Conservation (phyloP, 345 rosid genomes). For the Theobroma cacao region DNA sequence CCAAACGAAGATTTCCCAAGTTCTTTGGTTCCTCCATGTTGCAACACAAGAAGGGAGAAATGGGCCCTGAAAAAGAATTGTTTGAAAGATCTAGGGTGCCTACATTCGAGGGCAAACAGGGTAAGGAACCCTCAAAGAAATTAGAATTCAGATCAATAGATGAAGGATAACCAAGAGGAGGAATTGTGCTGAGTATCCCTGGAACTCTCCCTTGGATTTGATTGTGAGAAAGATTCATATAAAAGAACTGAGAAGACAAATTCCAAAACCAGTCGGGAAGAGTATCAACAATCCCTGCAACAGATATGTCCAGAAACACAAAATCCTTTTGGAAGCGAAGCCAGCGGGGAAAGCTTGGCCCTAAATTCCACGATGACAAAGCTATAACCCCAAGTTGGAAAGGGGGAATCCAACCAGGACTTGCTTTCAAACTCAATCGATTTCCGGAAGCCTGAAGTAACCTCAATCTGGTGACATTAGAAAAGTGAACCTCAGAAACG, state of each 20-base stretch:
- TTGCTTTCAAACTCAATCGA: not conserved
- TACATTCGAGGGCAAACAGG: not conserved
- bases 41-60: conserved; percentile 14
- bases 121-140: conserved; percentile 18
- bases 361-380: conserved; percentile 23
- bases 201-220: conserved; percentile 16
- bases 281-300: not conserved
- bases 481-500: conserved; percentile 25
- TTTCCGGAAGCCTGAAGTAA: conserved; percentile 2
- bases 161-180: not conserved
- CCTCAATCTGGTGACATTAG: conserved; percentile 21
- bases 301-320: conserved; percentile 15
- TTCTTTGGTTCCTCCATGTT: not conserved
- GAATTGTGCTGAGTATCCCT: not conserved
- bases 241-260: not conserved
- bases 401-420: conserved; percentile 19
- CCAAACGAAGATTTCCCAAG: conserved; percentile 9
- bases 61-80: conserved; percentile 23
- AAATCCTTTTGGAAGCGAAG: conserved; percentile 12
- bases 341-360: conserved; percentile 24
- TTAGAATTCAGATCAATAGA: conserved; percentile 19
- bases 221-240: conserved; percentile 17
- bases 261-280: conserved; percentile 29
- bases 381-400: not conserved
- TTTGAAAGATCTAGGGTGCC: conserved; percentile 20